Evolutionary conservation across 331 rosid genomes (phyloP).

Genomic region (Rhamnella rubrinervis): DNA sequence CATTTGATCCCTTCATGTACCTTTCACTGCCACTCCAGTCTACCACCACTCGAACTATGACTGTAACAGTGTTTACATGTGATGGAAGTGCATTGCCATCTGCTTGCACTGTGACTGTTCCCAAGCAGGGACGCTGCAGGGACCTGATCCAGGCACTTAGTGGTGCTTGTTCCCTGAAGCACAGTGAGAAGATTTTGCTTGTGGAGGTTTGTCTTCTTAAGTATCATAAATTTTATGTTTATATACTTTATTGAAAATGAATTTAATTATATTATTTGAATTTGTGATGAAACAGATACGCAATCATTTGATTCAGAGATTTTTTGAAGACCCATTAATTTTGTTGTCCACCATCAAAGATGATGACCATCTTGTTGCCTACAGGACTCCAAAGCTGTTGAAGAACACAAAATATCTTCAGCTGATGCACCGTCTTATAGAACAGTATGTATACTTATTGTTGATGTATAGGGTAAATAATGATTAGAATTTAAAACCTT

Average conservation of each 20-base stretch:
- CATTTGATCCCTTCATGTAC: constrained; percentile 99
- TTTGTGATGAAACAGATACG: constrained; percentile 52
- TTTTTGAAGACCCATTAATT: constrained; percentile 78
- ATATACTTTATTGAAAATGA: neutral
- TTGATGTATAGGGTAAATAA: neutral
- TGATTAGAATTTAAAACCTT: neutral
- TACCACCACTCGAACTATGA: constrained; percentile 68
- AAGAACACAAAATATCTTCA: constrained; percentile 80
- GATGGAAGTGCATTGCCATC: constrained; percentile 79
- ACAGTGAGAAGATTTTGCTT: constrained; percentile 69
- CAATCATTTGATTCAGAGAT: constrained; percentile 75
- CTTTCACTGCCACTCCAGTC: constrained; percentile 94
- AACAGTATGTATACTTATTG: constrained; percentile 58
- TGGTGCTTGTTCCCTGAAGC: constrained; percentile 83
- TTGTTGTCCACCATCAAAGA: constrained; percentile 78
- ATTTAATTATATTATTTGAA: neutral
- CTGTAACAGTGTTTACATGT: constrained; percentile 71
- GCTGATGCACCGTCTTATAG: constrained; percentile 77
- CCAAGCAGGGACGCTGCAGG: constrained; percentile 94
- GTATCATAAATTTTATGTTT: constrained; percentile 2
- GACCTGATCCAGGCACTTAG: constrained; percentile 92
- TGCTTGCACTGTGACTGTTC: constrained; percentile 75
- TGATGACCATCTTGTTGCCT: constrained; percentile 84
- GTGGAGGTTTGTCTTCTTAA: constrained; percentile 60
- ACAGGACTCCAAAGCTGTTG: constrained; percentile 65